phyloP scores from a whole-genome alignment of 805 yeast species.

The Teunomyces atbi region DNA sequence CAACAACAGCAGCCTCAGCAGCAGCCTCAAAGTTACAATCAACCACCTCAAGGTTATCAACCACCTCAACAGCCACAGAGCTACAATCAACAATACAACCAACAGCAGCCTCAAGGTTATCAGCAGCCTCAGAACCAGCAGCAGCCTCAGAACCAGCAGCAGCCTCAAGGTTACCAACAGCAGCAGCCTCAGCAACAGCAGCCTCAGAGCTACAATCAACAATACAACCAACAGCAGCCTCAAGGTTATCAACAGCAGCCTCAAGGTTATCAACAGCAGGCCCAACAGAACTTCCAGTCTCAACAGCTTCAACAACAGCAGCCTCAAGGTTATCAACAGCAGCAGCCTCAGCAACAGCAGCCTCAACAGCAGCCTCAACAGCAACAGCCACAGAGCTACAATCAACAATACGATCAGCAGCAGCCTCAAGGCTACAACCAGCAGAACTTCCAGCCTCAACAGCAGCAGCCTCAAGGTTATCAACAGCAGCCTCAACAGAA shows the following conservation, averaged over 20 bases:
- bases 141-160: slow-evolving; percentile 14
- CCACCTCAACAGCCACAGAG: too few relatives aligned
- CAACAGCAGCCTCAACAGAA: not conserved
- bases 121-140: slow-evolving; percentile 7
- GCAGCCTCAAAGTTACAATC: not conserved
- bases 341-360: slow-evolving; percentile 16
- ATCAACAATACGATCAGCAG: not conserved
- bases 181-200: not conserved
- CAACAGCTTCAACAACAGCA: slow-evolving; percentile 7
- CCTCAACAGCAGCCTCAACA: slow-evolving; percentile 15
- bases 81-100: not conserved
- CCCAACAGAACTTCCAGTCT: not conserved
- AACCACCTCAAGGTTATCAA: not conserved
- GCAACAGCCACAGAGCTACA: slow-evolving; percentile 11
- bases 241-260: not conserved
- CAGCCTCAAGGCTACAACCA: not conserved
- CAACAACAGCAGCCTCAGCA: not conserved
- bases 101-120: slow-evolving; percentile 2
- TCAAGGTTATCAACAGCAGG: not conserved
- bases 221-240: not conserved
- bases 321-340: slow-evolving; percentile 5
- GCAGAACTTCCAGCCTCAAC: not conserved
- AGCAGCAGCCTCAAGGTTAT: slow-evolving; percentile 5
- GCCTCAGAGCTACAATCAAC: not conserved
- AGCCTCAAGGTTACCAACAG: not conserved